Evolutionary conservation across 768 basidiomycete genomes (phyloP).

Genomic region (Agrocybe praecox): DNA sequence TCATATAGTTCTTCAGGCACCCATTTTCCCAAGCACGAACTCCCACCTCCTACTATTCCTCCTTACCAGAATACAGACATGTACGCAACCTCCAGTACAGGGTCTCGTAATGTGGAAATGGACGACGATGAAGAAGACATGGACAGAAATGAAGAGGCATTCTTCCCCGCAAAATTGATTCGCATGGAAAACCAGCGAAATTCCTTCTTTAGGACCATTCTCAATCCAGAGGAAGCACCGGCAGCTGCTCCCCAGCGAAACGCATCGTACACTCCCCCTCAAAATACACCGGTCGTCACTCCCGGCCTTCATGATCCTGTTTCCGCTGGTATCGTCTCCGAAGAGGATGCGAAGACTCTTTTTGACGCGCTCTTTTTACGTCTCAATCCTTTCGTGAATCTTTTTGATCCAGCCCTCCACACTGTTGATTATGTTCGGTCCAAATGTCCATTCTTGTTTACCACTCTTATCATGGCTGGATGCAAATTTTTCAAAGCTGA

Average conservation of each 20-base stretch:
- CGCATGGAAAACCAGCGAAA: conserved; percentile 69
- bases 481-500: conserved; percentile 82
- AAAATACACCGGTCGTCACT: conserved; percentile 38
- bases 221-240: conserved; percentile 66
- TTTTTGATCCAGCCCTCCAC: conserved; percentile 88
- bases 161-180: conserved; percentile 78
- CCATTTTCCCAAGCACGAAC: conserved; percentile 47
- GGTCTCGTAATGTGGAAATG: conserved; percentile 43
- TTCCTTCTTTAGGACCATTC: conserved; percentile 82
- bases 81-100: conserved; percentile 36
- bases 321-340: conserved; percentile 67
- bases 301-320: conserved; percentile 65
- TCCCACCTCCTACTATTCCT: conserved; percentile 49
- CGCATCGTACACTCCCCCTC: conserved; percentile 41
- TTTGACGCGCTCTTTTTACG: conserved; percentile 83
- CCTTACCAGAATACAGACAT: conserved; percentile 35
- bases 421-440: conserved; percentile 78
- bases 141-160: conserved; percentile 61
- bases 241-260: conserved; percentile 36
- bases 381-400: conserved; percentile 86
- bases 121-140: conserved; percentile 73
- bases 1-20: conserved; percentile 30
- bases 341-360: conserved; percentile 68
- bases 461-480: conserved; percentile 80
- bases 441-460: conserved; percentile 83